These are phyloP conservation scores for Penicillium silybi DNA, from an alignment of 495 filamentous ascomycete species.

Conservation along the genomic window DNA sequence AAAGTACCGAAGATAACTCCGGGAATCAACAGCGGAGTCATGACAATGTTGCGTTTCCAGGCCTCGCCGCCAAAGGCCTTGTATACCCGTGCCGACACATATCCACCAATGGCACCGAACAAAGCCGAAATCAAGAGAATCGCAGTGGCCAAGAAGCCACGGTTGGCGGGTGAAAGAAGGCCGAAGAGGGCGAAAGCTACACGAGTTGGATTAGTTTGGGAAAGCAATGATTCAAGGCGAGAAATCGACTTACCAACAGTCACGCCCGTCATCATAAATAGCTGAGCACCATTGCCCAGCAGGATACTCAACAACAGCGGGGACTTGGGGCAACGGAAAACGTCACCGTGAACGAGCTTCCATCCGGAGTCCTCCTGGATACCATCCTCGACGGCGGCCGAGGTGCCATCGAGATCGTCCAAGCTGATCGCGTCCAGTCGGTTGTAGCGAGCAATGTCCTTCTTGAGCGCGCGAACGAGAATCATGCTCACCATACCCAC, in stretches of 20 bases:
- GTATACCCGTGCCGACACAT: slow-evolving; percentile 83
- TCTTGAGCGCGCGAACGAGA: slow-evolving; percentile 76
- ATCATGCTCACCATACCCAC: slow-evolving; percentile 87
- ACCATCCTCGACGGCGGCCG: slow-evolving; percentile 75
- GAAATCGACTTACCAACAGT: slow-evolving; percentile 58
- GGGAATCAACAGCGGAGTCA: slow-evolving; percentile 83
- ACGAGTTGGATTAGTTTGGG: slow-evolving; percentile 5
- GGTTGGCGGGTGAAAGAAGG: slow-evolving; percentile 91
- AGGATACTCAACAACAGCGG: slow-evolving; percentile 82
- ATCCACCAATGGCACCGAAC: slow-evolving; percentile 90
- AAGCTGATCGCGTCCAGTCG: slow-evolving; percentile 80
- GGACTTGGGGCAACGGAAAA: slow-evolving; percentile 82
- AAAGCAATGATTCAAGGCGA: background rate
- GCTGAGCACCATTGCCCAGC: slow-evolving; percentile 88
- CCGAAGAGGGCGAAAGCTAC: slow-evolving; percentile 82
- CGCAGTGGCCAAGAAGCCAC: slow-evolving; percentile 85
- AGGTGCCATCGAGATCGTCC: slow-evolving; percentile 75
- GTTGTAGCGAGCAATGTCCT: slow-evolving; percentile 96
- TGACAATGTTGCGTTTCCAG: slow-evolving; percentile 89
- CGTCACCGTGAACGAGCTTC: slow-evolving; percentile 97
- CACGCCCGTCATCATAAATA: slow-evolving; percentile 95
- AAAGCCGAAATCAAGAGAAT: slow-evolving; percentile 90
- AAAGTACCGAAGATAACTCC: slow-evolving; percentile 83
- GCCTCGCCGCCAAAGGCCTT: slow-evolving; percentile 86
- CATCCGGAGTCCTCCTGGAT: slow-evolving; percentile 97